These are phyloP conservation scores for Westerdykella sp. DNA, from an alignment of 2,329 filamentous ascomycete species.

Conservation along the genomic window DNA sequence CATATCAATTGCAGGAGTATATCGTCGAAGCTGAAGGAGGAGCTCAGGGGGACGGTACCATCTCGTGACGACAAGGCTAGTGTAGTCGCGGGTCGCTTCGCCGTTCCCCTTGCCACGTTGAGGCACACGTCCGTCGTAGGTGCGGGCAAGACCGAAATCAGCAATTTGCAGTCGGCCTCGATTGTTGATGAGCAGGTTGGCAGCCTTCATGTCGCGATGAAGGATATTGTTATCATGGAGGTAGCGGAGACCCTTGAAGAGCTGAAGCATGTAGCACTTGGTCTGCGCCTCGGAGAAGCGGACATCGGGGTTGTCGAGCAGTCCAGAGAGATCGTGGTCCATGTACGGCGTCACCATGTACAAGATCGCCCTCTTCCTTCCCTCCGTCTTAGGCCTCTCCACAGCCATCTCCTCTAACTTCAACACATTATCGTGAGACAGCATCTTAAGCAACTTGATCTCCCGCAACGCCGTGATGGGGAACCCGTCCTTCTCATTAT, in stretches of 20 bases:
- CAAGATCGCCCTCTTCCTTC: slow-evolving; percentile 66
- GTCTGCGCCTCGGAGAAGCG: slow-evolving; percentile 84
- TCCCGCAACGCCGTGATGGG: slow-evolving; percentile 97
- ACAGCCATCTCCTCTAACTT: slow-evolving; percentile 93
- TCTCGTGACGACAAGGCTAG: slow-evolving; percentile 88
- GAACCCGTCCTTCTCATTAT: slow-evolving; percentile 98
- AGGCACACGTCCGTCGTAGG: slow-evolving; percentile 82
- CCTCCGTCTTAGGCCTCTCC: slow-evolving; percentile 58
- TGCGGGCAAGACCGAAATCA: slow-evolving; percentile 89
- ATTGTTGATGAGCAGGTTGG: slow-evolving; percentile 95
- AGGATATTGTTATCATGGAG: slow-evolving; percentile 80
- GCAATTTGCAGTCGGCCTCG: slow-evolving; percentile 89
- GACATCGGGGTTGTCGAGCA: slow-evolving; percentile 90
- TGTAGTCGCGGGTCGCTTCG: slow-evolving; percentile 84
- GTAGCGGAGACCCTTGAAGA: slow-evolving; percentile 83
- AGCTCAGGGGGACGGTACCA: slow-evolving; percentile 97
- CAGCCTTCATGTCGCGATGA: slow-evolving; percentile 97
- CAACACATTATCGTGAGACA: slow-evolving; percentile 86
- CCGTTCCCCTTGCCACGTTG: slow-evolving; percentile 72
- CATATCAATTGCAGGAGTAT: slow-evolving; percentile 96
- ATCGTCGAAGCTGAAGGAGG: slow-evolving; percentile 76
- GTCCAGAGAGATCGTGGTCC: slow-evolving; percentile 96
- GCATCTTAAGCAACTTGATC: slow-evolving; percentile 92
- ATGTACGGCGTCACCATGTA: slow-evolving; percentile 99
- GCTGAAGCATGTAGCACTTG: slow-evolving; percentile 94